phyloP scores from a whole-genome alignment of 495 filamentous ascomycete genomes.

The Talaromyces proteolyticus region DNA sequence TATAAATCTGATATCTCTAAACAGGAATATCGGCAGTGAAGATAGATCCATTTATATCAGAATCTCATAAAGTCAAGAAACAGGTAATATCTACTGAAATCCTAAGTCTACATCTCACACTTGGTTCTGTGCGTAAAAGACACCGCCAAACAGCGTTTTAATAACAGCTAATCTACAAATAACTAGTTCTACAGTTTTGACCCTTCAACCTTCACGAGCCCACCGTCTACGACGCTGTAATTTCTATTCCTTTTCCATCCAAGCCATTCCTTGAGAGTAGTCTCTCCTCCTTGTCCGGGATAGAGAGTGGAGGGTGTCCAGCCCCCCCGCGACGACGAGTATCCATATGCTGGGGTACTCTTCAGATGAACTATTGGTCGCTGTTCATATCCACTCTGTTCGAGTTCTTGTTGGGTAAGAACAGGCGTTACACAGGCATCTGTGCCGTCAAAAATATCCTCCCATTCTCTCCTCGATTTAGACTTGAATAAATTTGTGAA shows the following conservation, averaged over 20 bases:
- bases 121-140: too few species aligned
- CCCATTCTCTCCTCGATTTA: constrained; percentile 69
- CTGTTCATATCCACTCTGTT: constrained; percentile 55
- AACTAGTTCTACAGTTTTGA: too few species aligned
- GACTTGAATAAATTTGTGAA: constrained; percentile 53
- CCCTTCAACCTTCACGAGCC: too few species aligned
- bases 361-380: constrained; percentile 60
- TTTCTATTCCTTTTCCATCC: constrained; percentile 62
- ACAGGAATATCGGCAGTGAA: too few species aligned
- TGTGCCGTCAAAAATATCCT: constrained; percentile 65
- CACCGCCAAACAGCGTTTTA: too few species aligned
- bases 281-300: constrained; percentile 58
- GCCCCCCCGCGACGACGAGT: constrained; percentile 38
- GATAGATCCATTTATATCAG: too few species aligned
- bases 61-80: too few species aligned
- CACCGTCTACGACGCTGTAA: constrained; percentile 51
- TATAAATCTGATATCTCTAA: too few species aligned
- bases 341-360: constrained; percentile 42
- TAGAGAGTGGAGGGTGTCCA: constrained; percentile 48
- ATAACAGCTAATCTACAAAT: too few species aligned
- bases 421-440: constrained; percentile 87
- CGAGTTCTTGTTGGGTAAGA: constrained; percentile 57
- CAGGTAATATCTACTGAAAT: too few species aligned
- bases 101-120: too few species aligned
- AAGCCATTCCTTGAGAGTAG: constrained; percentile 57